A percentile compares a stretch with the other conserved stretches of the same genome.
Evolutionary conservation across 164 flowering plant species (phyloP).

Genomic region (Magnolia sinica): DNA sequence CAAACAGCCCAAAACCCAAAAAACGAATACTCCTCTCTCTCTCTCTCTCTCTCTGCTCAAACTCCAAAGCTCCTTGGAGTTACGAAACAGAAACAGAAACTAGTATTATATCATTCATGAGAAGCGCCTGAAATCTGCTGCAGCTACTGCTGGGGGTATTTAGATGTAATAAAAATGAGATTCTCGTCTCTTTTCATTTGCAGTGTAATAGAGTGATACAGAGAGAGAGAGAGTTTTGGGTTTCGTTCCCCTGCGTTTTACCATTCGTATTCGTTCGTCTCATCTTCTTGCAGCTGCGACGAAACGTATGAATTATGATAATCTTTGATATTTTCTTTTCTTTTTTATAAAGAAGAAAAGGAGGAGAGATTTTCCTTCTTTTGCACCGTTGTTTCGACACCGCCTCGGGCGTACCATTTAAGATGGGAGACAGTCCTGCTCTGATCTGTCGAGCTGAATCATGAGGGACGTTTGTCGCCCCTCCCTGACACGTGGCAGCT

Average conservation of each 20-base stretch:
- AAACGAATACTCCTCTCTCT: background rate
- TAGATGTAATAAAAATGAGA: background rate
- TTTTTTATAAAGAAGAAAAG: background rate
- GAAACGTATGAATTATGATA: background rate
- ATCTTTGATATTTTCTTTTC: background rate
- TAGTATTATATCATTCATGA: background rate
- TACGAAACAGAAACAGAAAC: conserved; percentile 3
- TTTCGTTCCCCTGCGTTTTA: conserved; percentile 1
- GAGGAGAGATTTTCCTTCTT: background rate
- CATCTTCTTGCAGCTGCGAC: background rate
- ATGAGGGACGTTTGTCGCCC: no score
- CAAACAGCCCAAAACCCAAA: conserved; percentile 7
- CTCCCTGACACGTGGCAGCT: no score
- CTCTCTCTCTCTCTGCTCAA: conserved; percentile 16
- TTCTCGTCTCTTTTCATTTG: background rate
- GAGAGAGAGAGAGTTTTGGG: background rate
- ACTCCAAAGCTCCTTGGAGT: conserved; percentile 12
- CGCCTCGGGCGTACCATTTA: background rate
- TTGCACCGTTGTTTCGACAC: background rate
- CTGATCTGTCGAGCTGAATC: no score
- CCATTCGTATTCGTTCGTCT: background rate
- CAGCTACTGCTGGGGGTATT: background rate
- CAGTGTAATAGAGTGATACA: no score
- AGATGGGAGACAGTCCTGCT: no score
- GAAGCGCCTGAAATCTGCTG: conserved; percentile 1